Percentiles rank a stretch among this genome's conserved stretches.
phyloP scores from a whole-genome alignment of 768 basidiomycete species.

The Auricularia auricula-judae region DNA sequence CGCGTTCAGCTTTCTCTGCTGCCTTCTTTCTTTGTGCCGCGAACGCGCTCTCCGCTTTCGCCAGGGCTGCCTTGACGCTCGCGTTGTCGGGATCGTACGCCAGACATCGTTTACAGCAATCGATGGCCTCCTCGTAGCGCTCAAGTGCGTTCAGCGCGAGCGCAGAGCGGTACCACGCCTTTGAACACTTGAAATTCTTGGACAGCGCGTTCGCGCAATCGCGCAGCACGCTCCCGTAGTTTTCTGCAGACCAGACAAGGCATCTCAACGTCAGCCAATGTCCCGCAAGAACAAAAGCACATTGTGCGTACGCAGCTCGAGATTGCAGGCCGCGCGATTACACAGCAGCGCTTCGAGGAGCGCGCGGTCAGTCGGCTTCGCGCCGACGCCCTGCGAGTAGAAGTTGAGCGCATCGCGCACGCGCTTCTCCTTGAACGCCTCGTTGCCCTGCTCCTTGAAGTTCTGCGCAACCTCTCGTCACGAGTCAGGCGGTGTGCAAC shows the following conservation, averaged over 20 bases:
- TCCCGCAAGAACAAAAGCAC: neutral
- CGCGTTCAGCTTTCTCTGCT: slow-evolving; percentile 36
- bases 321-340: slow-evolving; percentile 90
- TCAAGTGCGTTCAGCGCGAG: slow-evolving; percentile 65
- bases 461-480: slow-evolving; percentile 72
- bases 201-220: slow-evolving; percentile 71
- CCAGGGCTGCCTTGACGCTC: slow-evolving; percentile 37
- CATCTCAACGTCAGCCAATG: too few relatives aligned
- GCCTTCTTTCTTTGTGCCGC: slow-evolving; percentile 40
- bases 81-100: slow-evolving; percentile 46
- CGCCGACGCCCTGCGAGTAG: slow-evolving; percentile 84
- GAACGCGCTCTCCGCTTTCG: slow-evolving; percentile 13
- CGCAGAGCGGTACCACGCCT: slow-evolving; percentile 82
- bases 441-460: slow-evolving; percentile 94
- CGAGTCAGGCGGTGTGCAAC: neutral
- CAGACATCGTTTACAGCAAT: slow-evolving; percentile 67
- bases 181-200: slow-evolving; percentile 54
- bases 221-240: slow-evolving; percentile 74
- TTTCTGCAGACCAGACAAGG: slow-evolving; percentile 38
- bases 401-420: slow-evolving; percentile 82
- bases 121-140: slow-evolving; percentile 68
- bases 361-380: slow-evolving; percentile 52
- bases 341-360: slow-evolving; percentile 61
- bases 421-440: slow-evolving; percentile 80
- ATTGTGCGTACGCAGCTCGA: slow-evolving; percentile 59